Percentiles rank a stretch among this genome's conserved stretches.
Evolutionary conservation across 2,329 filamentous ascomycete species (phyloP).

Genomic region (Epichloe uncinata): DNA sequence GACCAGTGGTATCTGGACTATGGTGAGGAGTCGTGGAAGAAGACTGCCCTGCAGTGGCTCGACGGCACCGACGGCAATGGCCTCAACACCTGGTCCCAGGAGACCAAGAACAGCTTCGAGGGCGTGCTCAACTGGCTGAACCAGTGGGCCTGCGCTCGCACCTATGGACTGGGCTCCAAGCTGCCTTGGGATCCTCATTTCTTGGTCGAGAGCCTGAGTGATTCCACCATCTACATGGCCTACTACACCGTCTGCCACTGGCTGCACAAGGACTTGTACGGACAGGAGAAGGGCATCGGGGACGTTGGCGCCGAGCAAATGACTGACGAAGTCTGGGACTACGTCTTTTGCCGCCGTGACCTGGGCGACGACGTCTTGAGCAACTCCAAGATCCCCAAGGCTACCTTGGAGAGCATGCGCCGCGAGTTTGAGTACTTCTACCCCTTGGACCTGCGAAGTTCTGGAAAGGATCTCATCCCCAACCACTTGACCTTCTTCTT

Average conservation of each 20-base stretch:
- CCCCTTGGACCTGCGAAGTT: slow-evolving; percentile 75
- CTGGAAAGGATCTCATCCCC: slow-evolving; percentile 84
- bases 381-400: slow-evolving; percentile 58
- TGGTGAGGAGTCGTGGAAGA: slow-evolving; percentile 77
- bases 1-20: slow-evolving; percentile 99
- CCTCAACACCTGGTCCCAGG: slow-evolving; percentile 67
- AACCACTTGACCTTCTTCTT: slow-evolving; percentile 95
- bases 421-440: slow-evolving; percentile 97
- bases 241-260: slow-evolving; percentile 57
- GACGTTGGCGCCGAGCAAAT: slow-evolving; percentile 73
- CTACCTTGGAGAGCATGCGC: slow-evolving; percentile 65
- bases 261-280: slow-evolving; percentile 79
- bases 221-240: slow-evolving; percentile 86
- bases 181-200: slow-evolving; percentile 88
- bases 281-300: slow-evolving; percentile 53
- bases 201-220: slow-evolving; percentile 82
- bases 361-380: slow-evolving; percentile 49
- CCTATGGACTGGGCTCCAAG: slow-evolving; percentile 84
- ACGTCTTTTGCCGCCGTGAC: slow-evolving; percentile 71
- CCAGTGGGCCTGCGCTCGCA: slow-evolving; percentile 88
- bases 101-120: slow-evolving; percentile 70
- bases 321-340: slow-evolving; percentile 94
- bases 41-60: slow-evolving; percentile 59
- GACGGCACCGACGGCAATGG: slow-evolving; percentile 50
- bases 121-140: slow-evolving; percentile 84